Evolutionary conservation across 805 yeast species (phyloP).

Genomic region (Dipodascus geniculatus): DNA sequence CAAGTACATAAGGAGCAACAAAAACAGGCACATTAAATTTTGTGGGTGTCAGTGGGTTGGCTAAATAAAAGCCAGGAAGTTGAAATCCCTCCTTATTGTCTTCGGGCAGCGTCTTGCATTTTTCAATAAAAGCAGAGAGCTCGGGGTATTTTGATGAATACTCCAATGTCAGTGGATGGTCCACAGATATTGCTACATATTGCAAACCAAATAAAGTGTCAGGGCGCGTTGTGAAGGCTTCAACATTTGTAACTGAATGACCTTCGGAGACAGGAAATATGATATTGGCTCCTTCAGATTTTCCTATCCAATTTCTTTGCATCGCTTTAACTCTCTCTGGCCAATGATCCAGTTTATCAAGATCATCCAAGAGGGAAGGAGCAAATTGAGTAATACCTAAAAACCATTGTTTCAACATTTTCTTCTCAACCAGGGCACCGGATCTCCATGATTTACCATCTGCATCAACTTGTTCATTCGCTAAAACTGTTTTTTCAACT

Average conservation of each 20-base stretch:
- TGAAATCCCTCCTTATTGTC: slow-evolving; percentile 51
- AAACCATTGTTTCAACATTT: slow-evolving; percentile 82
- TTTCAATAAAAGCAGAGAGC: slow-evolving; percentile 37
- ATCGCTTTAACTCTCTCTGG: slow-evolving; percentile 78
- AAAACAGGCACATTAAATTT: slow-evolving; percentile 51
- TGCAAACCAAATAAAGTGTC: slow-evolving; percentile 81
- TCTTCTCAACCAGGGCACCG: slow-evolving; percentile 87
- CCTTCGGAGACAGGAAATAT: slow-evolving; percentile 29
- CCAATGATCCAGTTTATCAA: slow-evolving; percentile 58
- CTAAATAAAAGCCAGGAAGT: slow-evolving; percentile 31
- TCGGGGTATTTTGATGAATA: slow-evolving; percentile 29
- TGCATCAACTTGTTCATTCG: slow-evolving; percentile 91
- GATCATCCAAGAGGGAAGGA: slow-evolving; percentile 49
- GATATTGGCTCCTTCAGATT: slow-evolving; percentile 68
- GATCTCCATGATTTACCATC: slow-evolving; percentile 94
- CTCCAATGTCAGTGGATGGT: slow-evolving; percentile 48
- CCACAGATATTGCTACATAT: slow-evolving; percentile 64
- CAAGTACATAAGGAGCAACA: slow-evolving; percentile 83
- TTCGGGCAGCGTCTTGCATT: slow-evolving; percentile 27
- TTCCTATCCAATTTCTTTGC: slow-evolving; percentile 94
- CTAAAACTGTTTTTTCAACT: slow-evolving; percentile 84
- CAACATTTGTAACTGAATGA: slow-evolving; percentile 24
- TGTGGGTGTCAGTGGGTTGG: slow-evolving; percentile 44
- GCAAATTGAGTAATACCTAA: slow-evolving; percentile 81
- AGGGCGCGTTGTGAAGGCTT: slow-evolving; percentile 76